Conservation (phyloP, 2,329 filamentous ascomycete species). For the Aspergillus quadrilineatus region DNA sequence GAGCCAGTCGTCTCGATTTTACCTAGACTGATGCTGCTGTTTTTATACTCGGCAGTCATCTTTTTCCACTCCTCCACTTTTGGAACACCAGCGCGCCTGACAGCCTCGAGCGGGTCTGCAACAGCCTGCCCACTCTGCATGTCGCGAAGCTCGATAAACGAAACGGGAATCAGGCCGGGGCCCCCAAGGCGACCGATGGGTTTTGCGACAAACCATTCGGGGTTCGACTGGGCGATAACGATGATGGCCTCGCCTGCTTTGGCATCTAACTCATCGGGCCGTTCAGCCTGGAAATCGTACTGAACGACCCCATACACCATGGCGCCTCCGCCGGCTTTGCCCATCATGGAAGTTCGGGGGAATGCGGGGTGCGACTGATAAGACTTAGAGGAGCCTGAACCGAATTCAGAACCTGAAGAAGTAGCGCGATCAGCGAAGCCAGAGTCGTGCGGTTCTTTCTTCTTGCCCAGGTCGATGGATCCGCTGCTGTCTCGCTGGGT, state of each 20-base stretch:
- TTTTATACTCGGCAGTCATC: conserved; percentile 99
- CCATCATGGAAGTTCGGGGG: conserved; percentile 47
- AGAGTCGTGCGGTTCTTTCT: conserved; percentile 77
- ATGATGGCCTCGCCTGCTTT: conserved; percentile 96
- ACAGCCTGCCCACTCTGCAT: conserved; percentile 86
- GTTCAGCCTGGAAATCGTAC: conserved; percentile 93
- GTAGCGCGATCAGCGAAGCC: conserved; percentile 69
- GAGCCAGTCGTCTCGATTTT: conserved; percentile 65
- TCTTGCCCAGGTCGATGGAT: conserved; percentile 55
- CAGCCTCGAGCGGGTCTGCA: conserved; percentile 76
- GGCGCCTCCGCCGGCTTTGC: conserved; percentile 60
- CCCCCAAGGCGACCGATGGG: conserved; percentile 97
- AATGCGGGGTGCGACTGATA: conserved; percentile 27
- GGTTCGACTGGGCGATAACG: conserved; percentile 96
- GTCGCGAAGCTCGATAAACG: conserved; percentile 93
- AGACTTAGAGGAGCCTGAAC: conserved; percentile 14
- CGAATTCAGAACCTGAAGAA: conserved; percentile 29
- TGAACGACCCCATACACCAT: conserved; percentile 97
- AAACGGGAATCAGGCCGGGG: conserved; percentile 91
- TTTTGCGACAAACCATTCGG: conserved; percentile 99
- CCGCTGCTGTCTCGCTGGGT: conserved; percentile 85
- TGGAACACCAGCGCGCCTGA: conserved; percentile 84
- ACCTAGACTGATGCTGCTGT: conserved; percentile 93
- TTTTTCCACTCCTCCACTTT: conserved; percentile 99
- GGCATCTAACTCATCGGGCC: conserved; percentile 93